A percentile compares a stretch with the other conserved stretches of the same genome.
These are phyloP conservation scores for Henningerozyma blattae DNA, from an alignment of 805 yeast genomes.

Conservation along the genomic window DNA sequence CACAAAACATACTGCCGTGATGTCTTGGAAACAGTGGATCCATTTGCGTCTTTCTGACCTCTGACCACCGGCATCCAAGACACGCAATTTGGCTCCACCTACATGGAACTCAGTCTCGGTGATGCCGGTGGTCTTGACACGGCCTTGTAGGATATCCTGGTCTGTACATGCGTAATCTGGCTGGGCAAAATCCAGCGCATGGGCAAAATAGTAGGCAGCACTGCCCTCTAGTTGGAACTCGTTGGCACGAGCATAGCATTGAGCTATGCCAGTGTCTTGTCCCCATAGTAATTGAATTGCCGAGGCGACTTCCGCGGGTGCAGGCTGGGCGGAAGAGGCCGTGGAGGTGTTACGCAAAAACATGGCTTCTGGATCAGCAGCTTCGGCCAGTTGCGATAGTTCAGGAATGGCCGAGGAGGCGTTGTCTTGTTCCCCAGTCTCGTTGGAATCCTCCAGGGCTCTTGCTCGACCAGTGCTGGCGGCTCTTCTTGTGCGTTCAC, in stretches of 20 bases:
- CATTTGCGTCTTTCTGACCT: slow-evolving; percentile 83
- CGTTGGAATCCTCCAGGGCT: slow-evolving; percentile 18
- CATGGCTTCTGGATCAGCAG: slow-evolving; percentile 15
- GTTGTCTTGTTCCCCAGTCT: slow-evolving; percentile 8
- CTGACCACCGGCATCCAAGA: slow-evolving; percentile 96
- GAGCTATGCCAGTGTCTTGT: slow-evolving; percentile 52
- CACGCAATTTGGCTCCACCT: slow-evolving; percentile 53
- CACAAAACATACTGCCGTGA: slow-evolving; percentile 79
- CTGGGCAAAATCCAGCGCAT: slow-evolving; percentile 52
- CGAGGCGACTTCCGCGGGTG: slow-evolving; percentile 40
- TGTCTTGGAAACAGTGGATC: slow-evolving; percentile 89
- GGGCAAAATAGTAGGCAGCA: slow-evolving; percentile 69
- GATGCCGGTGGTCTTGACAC: slow-evolving; percentile 93
- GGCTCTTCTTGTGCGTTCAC: slow-evolving; percentile 37
- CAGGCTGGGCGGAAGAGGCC: slow-evolving; percentile 1
- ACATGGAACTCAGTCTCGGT: slow-evolving; percentile 74
- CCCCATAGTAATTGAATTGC: slow-evolving; percentile 65
- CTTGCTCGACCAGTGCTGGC: slow-evolving; percentile 44
- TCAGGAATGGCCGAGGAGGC: slow-evolving; percentile 1
- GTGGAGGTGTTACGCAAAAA: slow-evolving; percentile 23
- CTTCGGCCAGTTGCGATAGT: slow-evolving; percentile 6
- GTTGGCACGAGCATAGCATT: slow-evolving; percentile 47
- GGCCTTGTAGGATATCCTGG: slow-evolving; percentile 75
- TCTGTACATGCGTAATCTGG: slow-evolving; percentile 60
- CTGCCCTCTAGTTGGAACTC: slow-evolving; percentile 80